phyloP scores from a whole-genome alignment of 352 stramenopile genomes.

The Pythium dissotocum region DNA sequence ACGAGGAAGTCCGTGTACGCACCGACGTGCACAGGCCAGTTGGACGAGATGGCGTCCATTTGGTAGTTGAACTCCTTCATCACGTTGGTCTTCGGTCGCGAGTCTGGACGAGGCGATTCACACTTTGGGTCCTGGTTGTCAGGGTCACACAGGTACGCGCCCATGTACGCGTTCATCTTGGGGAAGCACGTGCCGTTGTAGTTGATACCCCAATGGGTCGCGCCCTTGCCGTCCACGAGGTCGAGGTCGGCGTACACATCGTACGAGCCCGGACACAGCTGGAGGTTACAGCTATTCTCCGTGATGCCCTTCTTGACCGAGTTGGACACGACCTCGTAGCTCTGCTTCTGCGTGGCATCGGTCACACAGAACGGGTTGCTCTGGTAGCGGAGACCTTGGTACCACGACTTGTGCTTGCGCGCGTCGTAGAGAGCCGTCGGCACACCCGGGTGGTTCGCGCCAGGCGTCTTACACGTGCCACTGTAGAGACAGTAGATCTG shows the following conservation, averaged over 20 bases:
- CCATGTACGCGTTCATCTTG: constrained; percentile 33
- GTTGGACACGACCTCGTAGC: constrained; percentile 30
- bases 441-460: constrained; percentile 52
- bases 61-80: constrained; percentile 76
- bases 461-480: constrained; percentile 29
- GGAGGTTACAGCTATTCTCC: constrained; percentile 41
- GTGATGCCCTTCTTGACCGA: constrained; percentile 34
- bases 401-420: constrained; percentile 55
- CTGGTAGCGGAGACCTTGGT: constrained; percentile 54
- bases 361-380: constrained; percentile 45
- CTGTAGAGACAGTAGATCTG: constrained; percentile 30
- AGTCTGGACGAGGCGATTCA: constrained; percentile 38
- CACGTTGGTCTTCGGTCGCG: constrained; percentile 41
- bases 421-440: constrained; percentile 39
- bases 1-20: constrained; percentile 59
- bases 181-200: constrained; percentile 37
- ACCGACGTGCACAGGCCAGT: constrained; percentile 64
- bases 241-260: constrained; percentile 46
- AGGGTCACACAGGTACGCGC: constrained; percentile 35
- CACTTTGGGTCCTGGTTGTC: constrained; percentile 45
- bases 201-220: constrained; percentile 35
- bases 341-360: constrained; percentile 24
- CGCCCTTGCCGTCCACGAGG: constrained; percentile 34
- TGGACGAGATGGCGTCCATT: constrained; percentile 77
- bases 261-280: constrained; percentile 39